Evolutionary conservation across 1,139 yeast genomes (phyloP).

Genomic region (Candida sp.): DNA sequence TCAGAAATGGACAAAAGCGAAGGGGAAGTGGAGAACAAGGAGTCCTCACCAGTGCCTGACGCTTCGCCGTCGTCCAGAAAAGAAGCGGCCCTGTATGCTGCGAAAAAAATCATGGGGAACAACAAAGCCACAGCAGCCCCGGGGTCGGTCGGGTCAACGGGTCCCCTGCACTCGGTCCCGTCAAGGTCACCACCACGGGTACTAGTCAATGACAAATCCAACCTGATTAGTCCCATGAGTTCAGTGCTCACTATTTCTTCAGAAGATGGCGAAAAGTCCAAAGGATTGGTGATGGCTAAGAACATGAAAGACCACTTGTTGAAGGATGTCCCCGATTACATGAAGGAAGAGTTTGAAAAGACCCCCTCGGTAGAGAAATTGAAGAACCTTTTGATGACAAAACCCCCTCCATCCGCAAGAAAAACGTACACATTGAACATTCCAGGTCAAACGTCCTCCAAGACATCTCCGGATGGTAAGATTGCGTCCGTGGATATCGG

Average conservation of each 20-base stretch:
- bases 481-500: slow-evolving; percentile 77
- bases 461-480: slow-evolving; percentile 82
- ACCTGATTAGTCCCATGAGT: slow-evolving; percentile 19
- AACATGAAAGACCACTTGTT: slow-evolving; percentile 25
- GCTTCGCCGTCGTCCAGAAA: slow-evolving; percentile 9
- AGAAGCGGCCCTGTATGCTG: slow-evolving; percentile 14
- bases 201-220: slow-evolving; percentile 10
- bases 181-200: slow-evolving; percentile 6
- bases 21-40: neutral
- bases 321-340: slow-evolving; percentile 38
- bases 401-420: slow-evolving; percentile 44
- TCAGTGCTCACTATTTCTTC: slow-evolving; percentile 5
- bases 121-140: neutral
- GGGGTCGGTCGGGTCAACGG: neutral
- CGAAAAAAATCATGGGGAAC: slow-evolving; percentile 5
- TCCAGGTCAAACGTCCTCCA: slow-evolving; percentile 90
- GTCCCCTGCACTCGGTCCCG: slow-evolving; percentile 2
- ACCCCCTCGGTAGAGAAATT: slow-evolving; percentile 48
- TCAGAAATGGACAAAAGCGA: slow-evolving; percentile 28
- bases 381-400: slow-evolving; percentile 39
- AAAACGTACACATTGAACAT: slow-evolving; percentile 85
- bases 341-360: slow-evolving; percentile 41
- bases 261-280: slow-evolving; percentile 2
- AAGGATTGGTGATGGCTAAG: slow-evolving; percentile 9
- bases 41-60: slow-evolving; percentile 13